A percentile compares a stretch with the other conserved stretches of the same genome.
phyloP scores from a whole-genome alignment of 768 basidiomycete species.

The Auriscalpium orientale region DNA sequence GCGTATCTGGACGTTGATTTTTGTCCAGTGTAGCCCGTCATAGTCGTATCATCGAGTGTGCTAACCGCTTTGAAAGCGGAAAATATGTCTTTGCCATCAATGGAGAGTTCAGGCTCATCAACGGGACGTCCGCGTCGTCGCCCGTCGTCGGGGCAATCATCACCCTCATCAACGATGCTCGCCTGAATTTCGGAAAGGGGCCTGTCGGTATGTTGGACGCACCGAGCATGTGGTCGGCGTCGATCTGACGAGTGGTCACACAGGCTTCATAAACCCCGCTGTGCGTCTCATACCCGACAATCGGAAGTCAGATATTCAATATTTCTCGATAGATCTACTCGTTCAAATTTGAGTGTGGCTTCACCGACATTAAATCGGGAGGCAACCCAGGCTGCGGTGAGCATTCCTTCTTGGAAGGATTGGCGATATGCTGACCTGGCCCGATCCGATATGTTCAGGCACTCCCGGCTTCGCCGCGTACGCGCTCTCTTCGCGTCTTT shows the following conservation, averaged over 20 bases:
- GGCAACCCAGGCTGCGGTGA: conserved; percentile 16
- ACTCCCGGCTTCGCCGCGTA: conserved; percentile 19
- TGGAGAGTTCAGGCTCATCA: conserved; percentile 23
- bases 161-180: conserved; percentile 31
- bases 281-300: conserved; percentile 26
- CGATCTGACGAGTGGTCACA: neutral
- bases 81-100: conserved; percentile 16
- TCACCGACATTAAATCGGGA: conserved; percentile 21
- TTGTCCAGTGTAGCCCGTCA: too few relatives aligned
- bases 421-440: neutral
- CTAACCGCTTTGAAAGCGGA: neutral
- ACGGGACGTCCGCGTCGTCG: conserved; percentile 29
- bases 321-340: conserved; percentile 15
- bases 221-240: neutral
- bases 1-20: too few relatives aligned
- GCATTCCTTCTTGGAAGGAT: neutral
- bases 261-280: conserved; percentile 52
- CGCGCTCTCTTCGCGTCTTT: neutral
- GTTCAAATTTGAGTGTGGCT: conserved; percentile 12
- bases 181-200: conserved; percentile 26
- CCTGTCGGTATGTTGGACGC: conserved; percentile 19
- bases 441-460: neutral
- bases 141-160: conserved; percentile 28
- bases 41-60: neutral
- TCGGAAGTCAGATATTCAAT: neutral